A percentile compares a stretch with the other conserved stretches of the same genome.
Evolutionary conservation across 2,329 filamentous ascomycete genomes (phyloP).

Genomic region (Hypomyces rosellus): DNA sequence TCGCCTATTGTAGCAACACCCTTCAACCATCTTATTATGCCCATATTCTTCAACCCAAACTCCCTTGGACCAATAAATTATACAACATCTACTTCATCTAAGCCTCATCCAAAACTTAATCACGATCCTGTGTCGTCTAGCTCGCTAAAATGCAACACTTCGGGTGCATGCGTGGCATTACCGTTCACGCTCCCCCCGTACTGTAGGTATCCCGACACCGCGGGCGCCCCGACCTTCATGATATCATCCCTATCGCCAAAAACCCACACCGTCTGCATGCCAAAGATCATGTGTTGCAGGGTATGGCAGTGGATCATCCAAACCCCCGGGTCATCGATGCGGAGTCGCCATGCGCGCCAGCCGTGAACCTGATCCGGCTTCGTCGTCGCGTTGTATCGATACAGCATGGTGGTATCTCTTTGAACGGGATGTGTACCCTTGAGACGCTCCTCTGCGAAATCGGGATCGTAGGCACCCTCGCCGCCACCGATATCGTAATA

Average conservation of each 20-base stretch:
- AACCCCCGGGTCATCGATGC: constrained; percentile 37
- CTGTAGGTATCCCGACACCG: constrained; percentile 34
- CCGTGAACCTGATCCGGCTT: constrained; percentile 37
- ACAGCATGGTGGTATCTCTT: constrained; percentile 48
- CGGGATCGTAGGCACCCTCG: constrained; percentile 9
- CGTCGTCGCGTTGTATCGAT: constrained; percentile 42
- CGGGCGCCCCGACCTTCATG: constrained; percentile 19
- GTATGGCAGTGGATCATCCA: constrained; percentile 60
- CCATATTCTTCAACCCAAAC: no score
- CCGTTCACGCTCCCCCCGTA: constrained; percentile 42
- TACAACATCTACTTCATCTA: no score
- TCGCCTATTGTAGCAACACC: no score
- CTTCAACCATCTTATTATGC: no score
- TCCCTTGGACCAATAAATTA: no score
- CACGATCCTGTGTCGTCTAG: background rate
- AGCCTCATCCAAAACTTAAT: no score
- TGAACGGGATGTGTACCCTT: constrained; percentile 23
- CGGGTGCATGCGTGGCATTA: constrained; percentile 20
- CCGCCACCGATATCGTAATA: constrained; percentile 13
- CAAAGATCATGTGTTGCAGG: constrained; percentile 50
- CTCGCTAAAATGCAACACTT: constrained; percentile 12
- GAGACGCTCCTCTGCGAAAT: constrained; percentile 3
- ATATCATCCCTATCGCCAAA: constrained; percentile 21
- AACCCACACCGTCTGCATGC: constrained; percentile 27
- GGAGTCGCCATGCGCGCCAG: constrained; percentile 56